Evolutionary conservation across 2,329 filamentous ascomycete species (phyloP), one percentile per base, ranked within the genome.

Genomic region (Phaeosphaeria sp.): DNA sequence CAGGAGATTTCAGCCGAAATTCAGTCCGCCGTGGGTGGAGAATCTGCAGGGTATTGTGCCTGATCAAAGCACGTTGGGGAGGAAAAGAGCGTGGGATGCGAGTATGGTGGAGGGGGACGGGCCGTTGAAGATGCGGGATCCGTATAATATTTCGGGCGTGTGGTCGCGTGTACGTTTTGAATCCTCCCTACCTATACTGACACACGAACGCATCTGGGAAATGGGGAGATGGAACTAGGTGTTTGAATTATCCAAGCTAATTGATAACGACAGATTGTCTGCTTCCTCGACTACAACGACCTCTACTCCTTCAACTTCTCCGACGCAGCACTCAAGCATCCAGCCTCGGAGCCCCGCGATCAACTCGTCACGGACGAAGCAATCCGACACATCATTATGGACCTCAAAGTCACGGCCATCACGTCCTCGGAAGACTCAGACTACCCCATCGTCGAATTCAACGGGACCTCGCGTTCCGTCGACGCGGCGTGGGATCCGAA

Each of bases 251-350:
- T n/a, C n/a, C n/a, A n/a, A n/a, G n/a, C n/a, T n/a, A n/a, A n/a
- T n/a, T n/a, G n/a, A n/a, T n/a, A n/a, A n/a, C n/a, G n/a, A 13
- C 2, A 79, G 77, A 75, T 81, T 44, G 79, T 82, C 3, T 81
- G 78, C 55, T 82, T 82, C 56, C 65, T 81, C 51, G 78, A 79
- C 74, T 67, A 65, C 44, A 69, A 60, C 46, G 90, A 93, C 71
- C 86, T 93, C 36, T 90, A 88, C 73, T 78, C 79, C 20, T 92
- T 88, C 79, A 93, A 93, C 71, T 92, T 92, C 68, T 78, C 78
- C n/a, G 65, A 73, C 1, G 75, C 74, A 7, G 75, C 80, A 6
- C 48, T 62, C 5, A 63, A 56, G 39, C 72, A 79, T 11, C 74
- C 81, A 1, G 78, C 65, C 6, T 64, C 71, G 77, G 1, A 73